Conservation (phyloP, 176 grass and related monocot species). For the Oryza longistaminata region DNA sequence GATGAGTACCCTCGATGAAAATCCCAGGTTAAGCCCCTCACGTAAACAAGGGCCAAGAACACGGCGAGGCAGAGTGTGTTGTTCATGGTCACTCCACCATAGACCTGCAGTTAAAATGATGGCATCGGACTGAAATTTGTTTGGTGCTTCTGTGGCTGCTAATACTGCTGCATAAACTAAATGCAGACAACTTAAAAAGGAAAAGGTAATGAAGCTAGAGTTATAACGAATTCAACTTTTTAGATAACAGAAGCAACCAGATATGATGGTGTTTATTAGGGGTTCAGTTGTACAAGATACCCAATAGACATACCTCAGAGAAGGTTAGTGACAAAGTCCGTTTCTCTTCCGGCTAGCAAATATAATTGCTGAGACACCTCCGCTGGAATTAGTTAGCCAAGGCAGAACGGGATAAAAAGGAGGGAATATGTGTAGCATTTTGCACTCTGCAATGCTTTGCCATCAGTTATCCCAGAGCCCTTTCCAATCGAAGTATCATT, state of each 20-base stretch:
- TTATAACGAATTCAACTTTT: neutral
- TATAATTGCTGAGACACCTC: conserved; percentile 88
- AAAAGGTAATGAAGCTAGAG: neutral
- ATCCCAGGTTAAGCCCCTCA: conserved; percentile 70
- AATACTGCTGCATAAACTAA: neutral
- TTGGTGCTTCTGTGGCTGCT: neutral
- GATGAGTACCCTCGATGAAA: conserved; percentile 72
- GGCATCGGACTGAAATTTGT: neutral
- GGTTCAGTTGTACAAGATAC: neutral
- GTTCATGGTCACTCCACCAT: conserved; percentile 85
- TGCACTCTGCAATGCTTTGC: no score
- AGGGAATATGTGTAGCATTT: conserved; percentile 74
- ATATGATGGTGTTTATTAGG: neutral
- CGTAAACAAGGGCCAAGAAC: conserved; percentile 67
- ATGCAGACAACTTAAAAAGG: neutral
- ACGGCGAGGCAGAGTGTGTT: conserved; percentile 85
- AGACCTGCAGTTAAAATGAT: conserved; percentile 47
- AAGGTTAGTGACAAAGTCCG: conserved; percentile 89
- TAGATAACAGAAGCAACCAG: neutral
- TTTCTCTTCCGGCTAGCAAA: conserved; percentile 81
- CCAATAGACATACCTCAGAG: conserved; percentile 64
- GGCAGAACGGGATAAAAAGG: conserved; percentile 93
- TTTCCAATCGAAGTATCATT: no score
- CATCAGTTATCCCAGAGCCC: no score
- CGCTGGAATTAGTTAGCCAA: conserved; percentile 91